These are phyloP conservation scores for Circinella minor DNA, from an alignment of 371 early-diverging fungal genomes.

Conservation along the genomic window DNA sequence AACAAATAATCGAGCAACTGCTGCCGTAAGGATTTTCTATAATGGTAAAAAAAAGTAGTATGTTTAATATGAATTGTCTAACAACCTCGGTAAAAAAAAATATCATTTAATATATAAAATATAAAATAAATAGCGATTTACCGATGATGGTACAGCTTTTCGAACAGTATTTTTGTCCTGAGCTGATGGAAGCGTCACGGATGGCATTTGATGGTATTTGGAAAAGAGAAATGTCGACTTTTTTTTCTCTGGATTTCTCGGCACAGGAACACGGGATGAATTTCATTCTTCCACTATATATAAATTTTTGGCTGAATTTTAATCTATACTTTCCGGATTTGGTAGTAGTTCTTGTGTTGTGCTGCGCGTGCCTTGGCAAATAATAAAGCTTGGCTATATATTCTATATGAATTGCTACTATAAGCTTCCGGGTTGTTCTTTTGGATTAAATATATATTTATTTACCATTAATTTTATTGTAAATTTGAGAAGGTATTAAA, in stretches of 20 bases:
- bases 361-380: neutral
- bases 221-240: too few relatives aligned
- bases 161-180: constrained; percentile 46
- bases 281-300: neutral
- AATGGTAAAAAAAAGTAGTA: neutral
- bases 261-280: too few relatives aligned
- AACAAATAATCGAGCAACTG: constrained; percentile 82
- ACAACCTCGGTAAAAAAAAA: neutral
- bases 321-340: neutral
- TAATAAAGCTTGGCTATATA: neutral
- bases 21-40: constrained; percentile 82
- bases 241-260: too few relatives aligned
- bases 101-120: neutral
- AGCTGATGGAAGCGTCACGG: constrained; percentile 28
- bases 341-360: neutral
- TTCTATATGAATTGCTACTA: neutral
- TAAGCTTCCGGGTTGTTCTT: too few relatives aligned
- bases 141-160: constrained; percentile 45
- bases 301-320: neutral
- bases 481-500: too few relatives aligned
- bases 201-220: constrained; percentile 22
- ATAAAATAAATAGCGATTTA: constrained; percentile 14
- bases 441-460: too few relatives aligned
- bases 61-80: too few relatives aligned
- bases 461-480: too few relatives aligned